Evolutionary conservation across 2,329 filamentous ascomycete genomes (phyloP), one percentile per base, ranked within the genome.

Genomic region (Exserohilum turcica): DNA sequence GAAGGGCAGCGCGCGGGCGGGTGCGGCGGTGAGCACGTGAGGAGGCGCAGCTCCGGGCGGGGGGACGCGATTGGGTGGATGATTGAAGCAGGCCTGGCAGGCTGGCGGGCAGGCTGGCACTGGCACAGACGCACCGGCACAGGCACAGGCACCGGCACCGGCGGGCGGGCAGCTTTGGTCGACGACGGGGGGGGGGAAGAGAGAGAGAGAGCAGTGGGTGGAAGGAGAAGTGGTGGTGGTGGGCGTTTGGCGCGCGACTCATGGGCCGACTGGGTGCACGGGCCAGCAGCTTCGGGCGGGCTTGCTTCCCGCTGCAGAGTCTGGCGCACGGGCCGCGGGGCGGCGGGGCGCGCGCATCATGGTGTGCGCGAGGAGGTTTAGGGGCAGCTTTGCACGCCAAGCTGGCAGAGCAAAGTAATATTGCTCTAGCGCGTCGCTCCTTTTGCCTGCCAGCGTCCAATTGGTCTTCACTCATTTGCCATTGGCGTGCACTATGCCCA

Each of bases 371-470:
- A 56, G 47, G 40, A 46, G 47, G 53, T 57, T 55, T 65, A 64
- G 60, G 62, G 59, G 64, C 58, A 63, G 58, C 57, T 54, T 59
- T 59, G 60, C 39, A 55, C 52, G 61, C 63, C 62, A 59, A 59
- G 58, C 49, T 24, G 51, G 36, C 37, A 51, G 28, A 57, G 36
- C 37, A 51, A 31, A 57, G 57, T 55, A 60, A 60, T 63, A 63
- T 67, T 60, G 53, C 59, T 57, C 46, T 43, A 37, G 44, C 55
- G 60, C 64, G 62, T 56, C 59, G 57, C 67, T 69, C 67, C 61
- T 66, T 69, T 67, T 63, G 55, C 47, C 29, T 32, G 53, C 47
- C 47, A 48, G 43, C 40, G 43, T 43, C 55, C 57, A 52, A 54
- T 60, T 58, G 54, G 47, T 48, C 42, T 56, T 43, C 47, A 52